Evolutionary conservation across 257 asterid species (phyloP).

Genomic region (Haberlea rhodopensis): DNA sequence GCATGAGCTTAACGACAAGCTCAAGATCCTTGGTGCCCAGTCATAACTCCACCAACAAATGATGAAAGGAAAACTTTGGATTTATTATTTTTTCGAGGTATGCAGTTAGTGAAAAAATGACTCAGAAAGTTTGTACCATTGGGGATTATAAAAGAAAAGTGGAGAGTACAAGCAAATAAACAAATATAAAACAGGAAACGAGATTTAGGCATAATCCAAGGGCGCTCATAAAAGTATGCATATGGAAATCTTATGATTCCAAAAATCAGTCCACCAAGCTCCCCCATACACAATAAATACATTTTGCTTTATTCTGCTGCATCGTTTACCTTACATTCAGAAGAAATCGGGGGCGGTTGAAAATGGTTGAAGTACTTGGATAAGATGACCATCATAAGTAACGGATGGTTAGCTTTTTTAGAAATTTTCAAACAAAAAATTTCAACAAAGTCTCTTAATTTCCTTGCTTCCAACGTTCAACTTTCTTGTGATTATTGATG

Average conservation of each 20-base stretch:
- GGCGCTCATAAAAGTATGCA: not conserved
- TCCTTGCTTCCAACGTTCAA: not conserved
- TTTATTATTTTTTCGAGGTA: not conserved
- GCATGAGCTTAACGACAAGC: conserved; percentile 7
- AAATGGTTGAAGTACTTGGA: not conserved
- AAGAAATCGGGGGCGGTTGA: not conserved
- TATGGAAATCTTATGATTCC: not conserved
- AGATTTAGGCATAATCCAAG: conserved; percentile 7
- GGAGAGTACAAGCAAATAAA: not conserved
- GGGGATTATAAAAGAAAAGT: not conserved
- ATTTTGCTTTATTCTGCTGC: not conserved
- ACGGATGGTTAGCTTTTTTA: not conserved
- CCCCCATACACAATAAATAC: not conserved
- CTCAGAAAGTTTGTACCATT: not conserved
- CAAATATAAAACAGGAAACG: not conserved
- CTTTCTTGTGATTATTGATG: not conserved
- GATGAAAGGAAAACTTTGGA: not conserved
- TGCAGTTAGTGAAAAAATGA: not conserved
- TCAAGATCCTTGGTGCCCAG: conserved; percentile 14
- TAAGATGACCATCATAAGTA: not conserved
- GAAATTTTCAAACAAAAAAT: not conserved
- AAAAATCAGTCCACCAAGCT: too few relatives aligned
- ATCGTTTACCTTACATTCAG: not conserved
- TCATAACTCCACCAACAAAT: not conserved
- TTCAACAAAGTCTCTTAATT: not conserved